Base-by-base conservation (phyloP, 768 basidiomycete genomes). In the Boletus tylopilopsis region DNA sequence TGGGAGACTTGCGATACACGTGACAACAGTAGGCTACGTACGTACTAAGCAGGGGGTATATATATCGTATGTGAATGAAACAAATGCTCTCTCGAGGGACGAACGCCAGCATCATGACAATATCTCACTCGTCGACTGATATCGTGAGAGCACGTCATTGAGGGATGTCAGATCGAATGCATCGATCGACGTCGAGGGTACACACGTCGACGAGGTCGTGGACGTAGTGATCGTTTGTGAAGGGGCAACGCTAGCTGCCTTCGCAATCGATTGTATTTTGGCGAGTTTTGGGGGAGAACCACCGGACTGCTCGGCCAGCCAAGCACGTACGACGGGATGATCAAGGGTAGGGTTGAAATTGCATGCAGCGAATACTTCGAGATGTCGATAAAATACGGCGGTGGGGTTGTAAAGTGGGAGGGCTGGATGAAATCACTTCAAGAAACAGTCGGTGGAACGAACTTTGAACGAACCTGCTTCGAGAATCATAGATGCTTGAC, bases 391-490 rank as follows among this genome's bases (percentile, higher is more conserved):
- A 59, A 82, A 80, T 42, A 66, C 65, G 24, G 61, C 53, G 0
- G 80, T 78, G 13, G 74, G 71, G 51, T 76, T 75, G 62, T 80
- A 83, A 4, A 83, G 68, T 5, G 81, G 81, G 9, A 82, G 69
- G 9, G 71, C 81, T 79, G 47, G 1, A 15, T 36, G 25, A 21
- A 9, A 34, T 7, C 21, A 5, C 6, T 37, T 62, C 37, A 39
- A 19, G 13, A 35, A 16, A 50, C 15, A 16, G 16, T 13, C 15
- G 8, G 2, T 19, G 1, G 13, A 23, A 49, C 22, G 15, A 9
- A 8, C 8, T 0, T 29, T 25, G 7, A 19, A 61, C 67, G 50
- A 42, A 77, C 80, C 76, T 45, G 74, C 60, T 60, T 76, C 71
- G 6, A 82, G 64, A 18, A 71, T 51, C 2, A 58, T 51, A 41